Percentiles rank a stretch among this genome's conserved stretches.
Conservation (phyloP, 805 yeast genomes). For the Yarrowia hollandica region DNA sequence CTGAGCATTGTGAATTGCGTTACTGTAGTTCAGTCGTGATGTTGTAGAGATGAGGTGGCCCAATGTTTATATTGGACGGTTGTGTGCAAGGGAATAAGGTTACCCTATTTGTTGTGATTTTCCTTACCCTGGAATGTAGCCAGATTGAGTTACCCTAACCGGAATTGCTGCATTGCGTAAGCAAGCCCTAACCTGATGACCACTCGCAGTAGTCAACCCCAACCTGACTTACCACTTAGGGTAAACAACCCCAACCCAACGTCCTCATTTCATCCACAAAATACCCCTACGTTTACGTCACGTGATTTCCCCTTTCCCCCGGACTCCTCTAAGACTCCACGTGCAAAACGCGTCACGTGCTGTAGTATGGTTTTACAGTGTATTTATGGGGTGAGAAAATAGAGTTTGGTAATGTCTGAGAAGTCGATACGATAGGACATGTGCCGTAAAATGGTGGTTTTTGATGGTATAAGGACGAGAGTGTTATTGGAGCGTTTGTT, state of each 20-base stretch:
- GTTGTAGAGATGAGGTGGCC: too few relatives aligned
- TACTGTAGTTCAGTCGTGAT: too few relatives aligned
- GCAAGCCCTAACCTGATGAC: not conserved
- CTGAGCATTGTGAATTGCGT: too few relatives aligned
- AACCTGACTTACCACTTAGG: not conserved
- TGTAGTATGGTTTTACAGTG: not conserved
- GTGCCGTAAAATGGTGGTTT: not conserved
- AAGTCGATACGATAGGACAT: not conserved
- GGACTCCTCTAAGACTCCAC: too few relatives aligned
- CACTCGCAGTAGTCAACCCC: not conserved
- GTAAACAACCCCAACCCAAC: not conserved
- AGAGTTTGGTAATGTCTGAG: not conserved
- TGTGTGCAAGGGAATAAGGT: not conserved
- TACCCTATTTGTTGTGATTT: slow-evolving; percentile 14
- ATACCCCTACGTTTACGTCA: too few relatives aligned
- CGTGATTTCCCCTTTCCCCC: too few relatives aligned
- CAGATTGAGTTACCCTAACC: not conserved
- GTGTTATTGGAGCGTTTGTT: not conserved
- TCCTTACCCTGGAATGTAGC: not conserved
- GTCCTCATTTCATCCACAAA: not conserved
- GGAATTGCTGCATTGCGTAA: not conserved
- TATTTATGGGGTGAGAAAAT: not conserved
- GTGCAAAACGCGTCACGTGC: slow-evolving; percentile 2
- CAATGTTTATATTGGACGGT: not conserved
- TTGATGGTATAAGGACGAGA: not conserved